A percentile compares a stretch with the other conserved stretches of the same genome.
phyloP scores from a whole-genome alignment of 1,284 basidiomycete genomes.

The Pascua guehoae region DNA sequence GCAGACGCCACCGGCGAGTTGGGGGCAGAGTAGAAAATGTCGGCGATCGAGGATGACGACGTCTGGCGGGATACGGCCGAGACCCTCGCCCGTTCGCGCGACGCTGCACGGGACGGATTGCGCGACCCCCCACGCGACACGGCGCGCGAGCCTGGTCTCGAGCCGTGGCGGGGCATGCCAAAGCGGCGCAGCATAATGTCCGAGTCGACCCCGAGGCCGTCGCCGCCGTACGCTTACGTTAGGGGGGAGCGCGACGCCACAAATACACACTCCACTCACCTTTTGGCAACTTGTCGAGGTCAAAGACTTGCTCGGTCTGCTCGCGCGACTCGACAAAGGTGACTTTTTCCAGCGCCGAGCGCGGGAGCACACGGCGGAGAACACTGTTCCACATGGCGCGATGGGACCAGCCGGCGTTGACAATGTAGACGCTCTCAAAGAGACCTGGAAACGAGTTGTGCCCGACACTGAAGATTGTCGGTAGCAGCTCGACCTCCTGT shows the following conservation, averaged over 20 bases:
- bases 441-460: conserved; percentile 48
- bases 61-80: conserved; percentile 2
- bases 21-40: conserved; percentile 42
- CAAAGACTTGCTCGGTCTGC: conserved; percentile 32
- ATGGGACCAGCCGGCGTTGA: conserved; percentile 55
- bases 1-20: conserved; percentile 20
- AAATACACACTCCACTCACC: conserved; percentile 15
- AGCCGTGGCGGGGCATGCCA: conserved; percentile 14
- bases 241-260: background rate
- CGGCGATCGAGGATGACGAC: conserved; percentile 40
- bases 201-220: conserved; percentile 12
- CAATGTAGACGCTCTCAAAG: conserved; percentile 48
- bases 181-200: conserved; percentile 32
- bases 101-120: conserved; percentile 1
- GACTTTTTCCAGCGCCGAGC: conserved; percentile 51
- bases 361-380: conserved; percentile 51
- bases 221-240: conserved; percentile 34
- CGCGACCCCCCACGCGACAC: conserved; percentile 11
- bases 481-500: conserved; percentile 48
- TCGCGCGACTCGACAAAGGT: conserved; percentile 41
- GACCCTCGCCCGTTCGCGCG: conserved; percentile 1
- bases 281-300: conserved; percentile 32
- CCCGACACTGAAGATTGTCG: conserved; percentile 40
- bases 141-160: conserved; percentile 12
- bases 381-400: conserved; percentile 52